phyloP scores from a whole-genome alignment of 1,139 yeast genomes.

The Scheffersomyces segobiensis region DNA sequence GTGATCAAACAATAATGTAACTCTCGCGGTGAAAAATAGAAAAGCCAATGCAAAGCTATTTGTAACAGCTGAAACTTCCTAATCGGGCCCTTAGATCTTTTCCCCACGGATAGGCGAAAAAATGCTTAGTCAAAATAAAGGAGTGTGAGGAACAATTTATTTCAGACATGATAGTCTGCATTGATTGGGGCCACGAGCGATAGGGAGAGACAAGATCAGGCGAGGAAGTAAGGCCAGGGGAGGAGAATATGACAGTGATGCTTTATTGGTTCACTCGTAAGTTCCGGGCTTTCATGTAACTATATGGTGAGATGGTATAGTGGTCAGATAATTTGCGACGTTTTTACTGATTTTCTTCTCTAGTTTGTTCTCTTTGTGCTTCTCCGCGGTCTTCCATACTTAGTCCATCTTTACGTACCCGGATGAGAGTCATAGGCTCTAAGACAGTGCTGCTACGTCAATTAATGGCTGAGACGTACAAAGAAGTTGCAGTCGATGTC shows the following conservation, averaged over 20 bases:
- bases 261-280: background rate
- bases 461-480: background rate
- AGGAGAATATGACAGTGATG: background rate
- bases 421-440: background rate
- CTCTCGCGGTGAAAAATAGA: background rate
- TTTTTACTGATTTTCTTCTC: background rate
- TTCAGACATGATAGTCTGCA: background rate
- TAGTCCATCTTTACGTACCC: background rate
- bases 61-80: background rate
- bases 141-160: background rate
- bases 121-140: too few relatives aligned
- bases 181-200: background rate
- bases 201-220: background rate
- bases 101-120: background rate
- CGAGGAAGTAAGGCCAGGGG: background rate
- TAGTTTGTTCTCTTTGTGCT: background rate
- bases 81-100: background rate
- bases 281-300: background rate
- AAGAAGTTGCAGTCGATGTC: conserved; percentile 2
- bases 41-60: background rate
- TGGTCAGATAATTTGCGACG: background rate
- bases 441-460: background rate
- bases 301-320: background rate
- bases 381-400: background rate
- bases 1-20: background rate